Base-by-base conservation (phyloP, 176 grass and related monocot species). In the Elaeis guineensis region DNA sequence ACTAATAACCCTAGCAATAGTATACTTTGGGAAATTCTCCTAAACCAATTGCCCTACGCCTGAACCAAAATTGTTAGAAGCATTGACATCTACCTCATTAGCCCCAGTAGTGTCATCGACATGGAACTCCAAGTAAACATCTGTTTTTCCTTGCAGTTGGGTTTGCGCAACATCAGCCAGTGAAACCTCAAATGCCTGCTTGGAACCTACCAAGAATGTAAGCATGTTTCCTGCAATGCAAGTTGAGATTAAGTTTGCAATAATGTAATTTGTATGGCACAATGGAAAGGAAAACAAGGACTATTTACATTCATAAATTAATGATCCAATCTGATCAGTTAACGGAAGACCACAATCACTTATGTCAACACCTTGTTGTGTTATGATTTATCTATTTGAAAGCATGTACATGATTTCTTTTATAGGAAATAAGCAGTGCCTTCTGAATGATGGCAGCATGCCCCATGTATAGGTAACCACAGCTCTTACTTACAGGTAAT, bases 51-150 rank as follows among this genome's bases (percentile, higher is more conserved):
- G 2, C 35, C 35, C 11, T 44, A 44, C 2, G 9, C 35, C 35
- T 14, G 35, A 44, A 44, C 11, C 35, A 59, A 59, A 26, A 28
- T 30, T 26, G 6, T 17, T 17, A 59, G 25, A 17, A 59, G 22
- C 17, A 17, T 59, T 4, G 3, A 70, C 16, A 49, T 32, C 53
- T 6, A 90, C 91, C 86, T 90, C 86, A 72, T 87, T 90, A 74
- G 78, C 86, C 30, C 86, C 87, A 60, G 92, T 90, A 72, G 92
- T 97, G 78, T 97, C 92, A 85, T 97, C 92, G 16, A 97, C 78
- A 70, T 91, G 92, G 66, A 97, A 97, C 61, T 97, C 92, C 25
- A 97, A 78, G 54, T 88, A 69, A 50, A 87, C 86, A 73, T 97
- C 87, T 74, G 87, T 97, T 78, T 97, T 97, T 59, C 87, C 92